phyloP scores from a whole-genome alignment of 768 basidiomycete genomes.

The Gyrodon lividus region DNA sequence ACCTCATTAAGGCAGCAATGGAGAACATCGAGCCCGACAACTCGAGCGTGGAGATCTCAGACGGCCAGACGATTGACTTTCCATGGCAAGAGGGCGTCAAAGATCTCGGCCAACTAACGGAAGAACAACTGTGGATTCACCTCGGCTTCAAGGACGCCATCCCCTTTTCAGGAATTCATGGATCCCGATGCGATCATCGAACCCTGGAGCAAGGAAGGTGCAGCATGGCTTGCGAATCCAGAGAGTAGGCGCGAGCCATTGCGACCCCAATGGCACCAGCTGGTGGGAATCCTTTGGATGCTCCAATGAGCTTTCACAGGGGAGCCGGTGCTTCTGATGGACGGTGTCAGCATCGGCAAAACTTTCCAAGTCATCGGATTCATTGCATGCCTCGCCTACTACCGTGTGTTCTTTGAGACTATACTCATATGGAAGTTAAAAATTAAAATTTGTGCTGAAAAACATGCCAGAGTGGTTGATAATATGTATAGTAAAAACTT shows the following conservation, averaged over 20 bases:
- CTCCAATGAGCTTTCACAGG: neutral
- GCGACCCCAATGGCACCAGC: conserved; percentile 19
- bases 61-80: neutral
- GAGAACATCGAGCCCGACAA: neutral
- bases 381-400: conserved; percentile 13
- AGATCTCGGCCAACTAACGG: neutral
- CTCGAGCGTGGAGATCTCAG: neutral
- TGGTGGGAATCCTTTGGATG: conserved; percentile 21
- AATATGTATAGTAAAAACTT: too few species aligned
- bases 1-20: neutral
- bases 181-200: conserved; percentile 4
- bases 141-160: neutral
- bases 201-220: conserved; percentile 9
- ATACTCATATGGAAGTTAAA: too few species aligned
- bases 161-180: neutral
- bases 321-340: conserved; percentile 20
- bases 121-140: neutral
- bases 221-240: conserved; percentile 2
- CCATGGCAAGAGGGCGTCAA: conserved; percentile 1
- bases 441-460: too few species aligned
- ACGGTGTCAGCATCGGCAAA: conserved; percentile 25
- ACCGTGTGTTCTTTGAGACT: too few species aligned
- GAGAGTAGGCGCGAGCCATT: neutral
- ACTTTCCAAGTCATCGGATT: conserved; percentile 19
- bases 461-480: too few species aligned